These are phyloP conservation scores for Neurospora discreta DNA, from an alignment of 495 filamentous ascomycete genomes.

Conservation along the genomic window DNA sequence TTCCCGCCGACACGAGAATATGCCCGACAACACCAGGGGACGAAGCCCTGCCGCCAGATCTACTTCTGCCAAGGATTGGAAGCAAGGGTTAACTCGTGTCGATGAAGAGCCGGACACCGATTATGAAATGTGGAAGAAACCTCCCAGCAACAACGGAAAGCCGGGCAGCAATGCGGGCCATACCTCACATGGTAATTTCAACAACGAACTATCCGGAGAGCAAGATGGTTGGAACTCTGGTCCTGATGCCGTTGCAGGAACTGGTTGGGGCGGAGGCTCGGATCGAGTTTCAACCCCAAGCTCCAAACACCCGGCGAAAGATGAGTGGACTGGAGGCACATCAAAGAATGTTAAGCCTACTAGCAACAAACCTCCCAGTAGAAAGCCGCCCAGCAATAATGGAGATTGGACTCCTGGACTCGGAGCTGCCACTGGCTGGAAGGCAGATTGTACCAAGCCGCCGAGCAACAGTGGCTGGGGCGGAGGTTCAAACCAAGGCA, in stretches of 20 bases:
- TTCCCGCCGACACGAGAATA: neutral
- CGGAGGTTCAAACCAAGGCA: neutral
- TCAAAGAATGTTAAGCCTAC: neutral
- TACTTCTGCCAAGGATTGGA: neutral
- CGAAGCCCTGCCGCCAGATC: neutral
- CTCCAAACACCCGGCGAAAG: neutral
- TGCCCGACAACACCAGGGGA: neutral
- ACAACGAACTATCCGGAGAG: neutral
- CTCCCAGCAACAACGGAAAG: neutral
- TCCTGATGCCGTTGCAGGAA: neutral
- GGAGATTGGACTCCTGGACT: constrained; percentile 3
- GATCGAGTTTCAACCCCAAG: neutral
- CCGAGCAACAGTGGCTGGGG: neutral
- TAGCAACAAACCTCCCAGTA: neutral
- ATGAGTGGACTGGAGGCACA: neutral
- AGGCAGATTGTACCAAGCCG: neutral
- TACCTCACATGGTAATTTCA: neutral
- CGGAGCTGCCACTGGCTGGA: neutral
- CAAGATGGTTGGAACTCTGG: neutral
- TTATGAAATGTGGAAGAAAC: neutral
- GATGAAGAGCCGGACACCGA: neutral
- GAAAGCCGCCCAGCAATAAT: neutral
- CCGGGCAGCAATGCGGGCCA: neutral
- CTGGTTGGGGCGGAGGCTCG: neutral
- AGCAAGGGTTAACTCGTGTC: neutral